Percentiles rank a stretch among this genome's conserved stretches.
These are phyloP conservation scores for Neofusicoccum sp. DNA, from an alignment of 2,329 filamentous ascomycete species.

Conservation along the genomic window DNA sequence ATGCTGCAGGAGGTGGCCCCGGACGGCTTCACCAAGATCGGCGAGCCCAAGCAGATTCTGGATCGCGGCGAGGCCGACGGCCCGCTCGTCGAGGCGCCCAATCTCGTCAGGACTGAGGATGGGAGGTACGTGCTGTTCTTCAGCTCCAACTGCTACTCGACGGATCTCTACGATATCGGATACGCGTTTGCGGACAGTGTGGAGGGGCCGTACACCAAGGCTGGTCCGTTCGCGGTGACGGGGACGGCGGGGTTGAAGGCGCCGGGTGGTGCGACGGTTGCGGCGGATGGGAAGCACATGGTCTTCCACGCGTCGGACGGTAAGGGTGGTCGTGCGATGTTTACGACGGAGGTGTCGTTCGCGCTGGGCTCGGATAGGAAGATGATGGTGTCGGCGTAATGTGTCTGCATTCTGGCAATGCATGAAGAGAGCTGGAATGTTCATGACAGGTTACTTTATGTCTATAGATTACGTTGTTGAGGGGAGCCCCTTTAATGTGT, in stretches of 20 bases:
- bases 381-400: background rate
- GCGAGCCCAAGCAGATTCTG: conserved; percentile 49
- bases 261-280: conserved; percentile 20
- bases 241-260: conserved; percentile 19
- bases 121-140: conserved; percentile 62
- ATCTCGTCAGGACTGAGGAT: conserved; percentile 46
- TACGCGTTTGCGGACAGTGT: conserved; percentile 51
- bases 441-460: background rate
- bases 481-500: background rate
- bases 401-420: conserved; percentile 10
- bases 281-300: conserved; percentile 15
- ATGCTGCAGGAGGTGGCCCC: conserved; percentile 54
- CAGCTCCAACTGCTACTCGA: conserved; percentile 59
- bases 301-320: conserved; percentile 12
- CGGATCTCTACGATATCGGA: conserved; percentile 56
- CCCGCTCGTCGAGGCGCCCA: conserved; percentile 62
- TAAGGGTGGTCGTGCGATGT: conserved; percentile 2
- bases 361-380: background rate
- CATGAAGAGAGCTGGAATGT: conserved; percentile 7
- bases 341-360: conserved; percentile 5
- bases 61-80: conserved; percentile 48
- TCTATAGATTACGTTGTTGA: background rate
- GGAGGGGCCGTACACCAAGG: conserved; percentile 24
- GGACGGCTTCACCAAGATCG: conserved; percentile 55
- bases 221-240: conserved; percentile 17